Percentiles rank a stretch among this genome's conserved stretches.
phyloP scores from a whole-genome alignment of 148 eudicot genomes.

The Rhododendron mucronatum region DNA sequence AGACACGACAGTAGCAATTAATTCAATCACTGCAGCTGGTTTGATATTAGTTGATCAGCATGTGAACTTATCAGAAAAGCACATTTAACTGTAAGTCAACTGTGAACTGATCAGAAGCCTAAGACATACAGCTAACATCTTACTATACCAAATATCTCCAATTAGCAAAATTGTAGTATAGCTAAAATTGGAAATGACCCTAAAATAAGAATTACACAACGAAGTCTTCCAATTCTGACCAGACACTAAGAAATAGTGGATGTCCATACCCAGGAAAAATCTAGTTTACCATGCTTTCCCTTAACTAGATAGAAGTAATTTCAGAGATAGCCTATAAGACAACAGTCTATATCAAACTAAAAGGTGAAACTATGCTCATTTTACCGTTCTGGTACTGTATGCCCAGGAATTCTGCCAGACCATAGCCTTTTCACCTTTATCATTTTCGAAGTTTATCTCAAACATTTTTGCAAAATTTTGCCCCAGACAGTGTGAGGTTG shows the following conservation, averaged over 20 bases:
- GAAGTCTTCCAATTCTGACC: neutral
- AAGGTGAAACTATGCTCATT: neutral
- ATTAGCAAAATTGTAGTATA: neutral
- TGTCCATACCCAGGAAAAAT: neutral
- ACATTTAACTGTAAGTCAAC: neutral
- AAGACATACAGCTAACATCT: neutral
- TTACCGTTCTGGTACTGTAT: constrained; percentile 89
- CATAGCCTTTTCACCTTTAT: constrained; percentile 81
- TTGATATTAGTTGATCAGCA: neutral
- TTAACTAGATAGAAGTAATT: neutral
- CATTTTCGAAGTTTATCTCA: constrained; percentile 90
- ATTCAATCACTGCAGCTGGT: neutral
- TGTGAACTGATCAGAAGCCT: neutral
- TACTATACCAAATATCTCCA: neutral
- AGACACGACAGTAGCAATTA: neutral
- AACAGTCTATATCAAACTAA: neutral
- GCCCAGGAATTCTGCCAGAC: constrained; percentile 99
- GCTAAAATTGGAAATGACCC: neutral
- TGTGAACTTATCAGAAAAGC: neutral
- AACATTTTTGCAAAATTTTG: constrained; percentile 99
- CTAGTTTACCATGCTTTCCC: neutral
- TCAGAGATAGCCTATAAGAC: neutral
- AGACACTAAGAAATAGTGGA: neutral
- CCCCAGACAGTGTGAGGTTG: constrained; percentile 95
- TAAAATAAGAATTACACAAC: neutral